phyloP scores from a whole-genome alignment of 1,139 yeast species.

The Starmera stellimalicola region DNA sequence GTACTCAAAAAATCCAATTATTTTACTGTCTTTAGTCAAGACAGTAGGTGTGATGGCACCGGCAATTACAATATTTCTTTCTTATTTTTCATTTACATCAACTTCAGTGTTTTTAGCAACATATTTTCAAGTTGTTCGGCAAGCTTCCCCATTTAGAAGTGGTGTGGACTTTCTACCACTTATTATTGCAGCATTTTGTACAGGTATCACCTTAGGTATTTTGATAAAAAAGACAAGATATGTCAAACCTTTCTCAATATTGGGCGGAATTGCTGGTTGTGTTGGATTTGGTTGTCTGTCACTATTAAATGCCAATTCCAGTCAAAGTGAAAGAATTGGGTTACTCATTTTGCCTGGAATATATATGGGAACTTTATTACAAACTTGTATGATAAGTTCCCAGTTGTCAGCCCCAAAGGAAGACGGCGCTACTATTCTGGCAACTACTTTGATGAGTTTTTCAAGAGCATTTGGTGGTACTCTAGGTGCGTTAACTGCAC shows the following conservation, averaged over 20 bases:
- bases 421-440: slow-evolving; percentile 41
- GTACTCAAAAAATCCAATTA: slow-evolving; percentile 34
- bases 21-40: slow-evolving; percentile 32
- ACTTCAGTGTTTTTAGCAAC: slow-evolving; percentile 37
- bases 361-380: slow-evolving; percentile 46
- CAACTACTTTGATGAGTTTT: slow-evolving; percentile 40
- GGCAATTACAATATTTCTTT: slow-evolving; percentile 28
- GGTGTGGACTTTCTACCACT: slow-evolving; percentile 50
- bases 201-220: slow-evolving; percentile 38
- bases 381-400: slow-evolving; percentile 39
- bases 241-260: slow-evolving; percentile 38
- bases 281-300: slow-evolving; percentile 46
- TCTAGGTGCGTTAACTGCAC: slow-evolving; percentile 37
- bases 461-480: slow-evolving; percentile 40
- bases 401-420: slow-evolving; percentile 47
- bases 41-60: slow-evolving; percentile 28
- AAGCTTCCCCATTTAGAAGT: slow-evolving; percentile 39
- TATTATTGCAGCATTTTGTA: slow-evolving; percentile 40
- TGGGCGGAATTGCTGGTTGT: slow-evolving; percentile 34
- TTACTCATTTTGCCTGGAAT: slow-evolving; percentile 44
- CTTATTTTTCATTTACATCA: slow-evolving; percentile 37
- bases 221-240: slow-evolving; percentile 35
- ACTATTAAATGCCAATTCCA: slow-evolving; percentile 30
- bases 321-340: slow-evolving; percentile 37
- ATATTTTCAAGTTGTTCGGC: slow-evolving; percentile 48